These are phyloP conservation scores for Albugo candida DNA, from an alignment of 352 stramenopile genomes.

Conservation along the genomic window DNA sequence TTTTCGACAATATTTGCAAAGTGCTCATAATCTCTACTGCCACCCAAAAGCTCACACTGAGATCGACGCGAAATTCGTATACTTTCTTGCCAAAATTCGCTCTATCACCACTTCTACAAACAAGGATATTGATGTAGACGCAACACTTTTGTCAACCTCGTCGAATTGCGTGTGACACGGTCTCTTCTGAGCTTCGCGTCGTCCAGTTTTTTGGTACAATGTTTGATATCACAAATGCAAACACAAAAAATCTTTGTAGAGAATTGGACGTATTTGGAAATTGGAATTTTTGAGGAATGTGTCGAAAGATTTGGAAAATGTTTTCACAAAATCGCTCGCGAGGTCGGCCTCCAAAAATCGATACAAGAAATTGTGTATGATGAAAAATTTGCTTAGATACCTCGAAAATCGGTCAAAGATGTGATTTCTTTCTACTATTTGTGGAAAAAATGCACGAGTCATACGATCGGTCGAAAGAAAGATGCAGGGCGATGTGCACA, in stretches of 20 bases:
- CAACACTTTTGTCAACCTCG: no score
- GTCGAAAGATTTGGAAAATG: conserved; percentile 58
- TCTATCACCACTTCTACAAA: no score
- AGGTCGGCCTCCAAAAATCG: conserved; percentile 14
- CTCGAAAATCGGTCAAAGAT: conserved; percentile 36
- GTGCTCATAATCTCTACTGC: no score
- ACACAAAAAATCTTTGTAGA: conserved; percentile 14
- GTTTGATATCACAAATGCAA: no score
- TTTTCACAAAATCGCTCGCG: conserved; percentile 49
- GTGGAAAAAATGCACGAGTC: conserved; percentile 37
- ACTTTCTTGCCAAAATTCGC: no score
- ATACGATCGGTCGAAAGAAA: conserved; percentile 1
- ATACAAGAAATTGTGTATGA: neutral
- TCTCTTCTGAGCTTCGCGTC: no score
- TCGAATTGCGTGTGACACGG: no score
- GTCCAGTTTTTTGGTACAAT: no score
- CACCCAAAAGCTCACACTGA: no score
- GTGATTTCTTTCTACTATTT: conserved; percentile 71
- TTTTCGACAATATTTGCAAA: no score
- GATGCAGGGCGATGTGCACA: neutral
- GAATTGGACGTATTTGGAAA: conserved; percentile 48
- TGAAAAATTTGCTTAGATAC: conserved; percentile 16
- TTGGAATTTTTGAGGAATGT: conserved; percentile 57
- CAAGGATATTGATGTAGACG: no score
- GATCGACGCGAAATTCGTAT: no score